Evolutionary conservation across 495 filamentous ascomycete genomes (phyloP).

Genomic region (Aspergillus saccharolyticus): DNA sequence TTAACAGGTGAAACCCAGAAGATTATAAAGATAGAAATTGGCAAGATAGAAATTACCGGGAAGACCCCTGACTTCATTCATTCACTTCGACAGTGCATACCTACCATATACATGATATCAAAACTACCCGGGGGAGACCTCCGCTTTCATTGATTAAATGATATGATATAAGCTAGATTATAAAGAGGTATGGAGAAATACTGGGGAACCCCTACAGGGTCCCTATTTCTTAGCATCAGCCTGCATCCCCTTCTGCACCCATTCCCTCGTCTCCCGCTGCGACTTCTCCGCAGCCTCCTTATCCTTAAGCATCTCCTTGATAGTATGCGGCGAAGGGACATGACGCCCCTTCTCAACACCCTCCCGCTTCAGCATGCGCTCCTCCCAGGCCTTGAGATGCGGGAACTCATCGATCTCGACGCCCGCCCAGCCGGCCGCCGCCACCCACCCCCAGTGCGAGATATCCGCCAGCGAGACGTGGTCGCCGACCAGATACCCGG

Average conservation of each 20-base stretch:
- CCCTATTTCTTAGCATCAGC: slow-evolving; percentile 46
- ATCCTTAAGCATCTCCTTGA: slow-evolving; percentile 53
- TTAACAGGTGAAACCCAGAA: too few species aligned
- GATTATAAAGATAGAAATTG: too few species aligned
- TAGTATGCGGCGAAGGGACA: slow-evolving; percentile 65
- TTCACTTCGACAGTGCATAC: too few species aligned
- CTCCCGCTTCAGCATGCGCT: slow-evolving; percentile 58
- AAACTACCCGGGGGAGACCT: too few species aligned
- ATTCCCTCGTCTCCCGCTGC: slow-evolving; percentile 43
- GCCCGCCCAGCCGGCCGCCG: slow-evolving; percentile 61
- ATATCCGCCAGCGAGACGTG: slow-evolving; percentile 82
- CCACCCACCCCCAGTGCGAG: slow-evolving; percentile 72
- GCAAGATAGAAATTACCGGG: too few species aligned
- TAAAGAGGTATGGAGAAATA: too few species aligned
- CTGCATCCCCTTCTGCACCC: slow-evolving; percentile 63
- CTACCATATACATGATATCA: too few species aligned
- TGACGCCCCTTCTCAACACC: slow-evolving; percentile 74
- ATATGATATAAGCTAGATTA: too few species aligned
- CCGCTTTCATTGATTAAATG: too few species aligned
- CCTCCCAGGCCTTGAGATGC: slow-evolving; percentile 68
- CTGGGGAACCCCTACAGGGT: too few species aligned
- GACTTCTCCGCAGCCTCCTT: slow-evolving; percentile 51
- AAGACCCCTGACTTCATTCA: too few species aligned
- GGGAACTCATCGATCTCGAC: slow-evolving; percentile 76
- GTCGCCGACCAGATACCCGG: slow-evolving; percentile 74